phyloP scores from a whole-genome alignment of 73 alveolate genomes.

The Paramecium caudatum region DNA sequence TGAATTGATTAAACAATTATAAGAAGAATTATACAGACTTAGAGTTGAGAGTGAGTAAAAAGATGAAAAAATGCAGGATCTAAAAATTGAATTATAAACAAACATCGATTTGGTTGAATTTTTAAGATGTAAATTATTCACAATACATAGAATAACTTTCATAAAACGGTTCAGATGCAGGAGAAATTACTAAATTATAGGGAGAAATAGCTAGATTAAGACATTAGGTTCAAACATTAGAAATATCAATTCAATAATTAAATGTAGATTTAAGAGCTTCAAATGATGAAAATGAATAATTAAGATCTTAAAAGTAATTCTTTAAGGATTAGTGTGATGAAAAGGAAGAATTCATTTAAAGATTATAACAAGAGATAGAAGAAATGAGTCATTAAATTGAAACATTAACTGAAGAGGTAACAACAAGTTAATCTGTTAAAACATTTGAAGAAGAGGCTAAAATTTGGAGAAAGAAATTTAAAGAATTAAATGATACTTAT shows the following conservation, averaged over 20 bases:
- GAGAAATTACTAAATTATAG: not conserved
- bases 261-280: not conserved
- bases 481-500: constrained; percentile 30
- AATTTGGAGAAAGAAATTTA: constrained; percentile 24
- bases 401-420: constrained; percentile 24
- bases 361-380: not conserved
- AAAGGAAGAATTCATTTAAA: not conserved
- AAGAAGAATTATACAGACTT: not conserved
- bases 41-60: constrained; percentile 1
- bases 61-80: not conserved
- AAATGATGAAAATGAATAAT: not conserved
- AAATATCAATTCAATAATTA: not conserved
- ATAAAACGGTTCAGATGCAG: not conserved
- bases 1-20: not conserved
- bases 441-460: constrained; percentile 33
- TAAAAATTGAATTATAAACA: constrained; percentile 19
- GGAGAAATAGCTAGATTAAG: not conserved
- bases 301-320: not conserved
- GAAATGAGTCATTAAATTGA: not conserved
- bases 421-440: constrained; percentile 22
- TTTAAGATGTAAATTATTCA: not conserved
- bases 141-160: not conserved
- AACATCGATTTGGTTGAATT: not conserved
- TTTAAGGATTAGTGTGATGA: constrained; percentile 5
- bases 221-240: not conserved